A percentile compares a stretch with the other conserved stretches of the same genome.
Conservation (phyloP, 495 filamentous ascomycete species). For the Achaetomiella virescens region DNA sequence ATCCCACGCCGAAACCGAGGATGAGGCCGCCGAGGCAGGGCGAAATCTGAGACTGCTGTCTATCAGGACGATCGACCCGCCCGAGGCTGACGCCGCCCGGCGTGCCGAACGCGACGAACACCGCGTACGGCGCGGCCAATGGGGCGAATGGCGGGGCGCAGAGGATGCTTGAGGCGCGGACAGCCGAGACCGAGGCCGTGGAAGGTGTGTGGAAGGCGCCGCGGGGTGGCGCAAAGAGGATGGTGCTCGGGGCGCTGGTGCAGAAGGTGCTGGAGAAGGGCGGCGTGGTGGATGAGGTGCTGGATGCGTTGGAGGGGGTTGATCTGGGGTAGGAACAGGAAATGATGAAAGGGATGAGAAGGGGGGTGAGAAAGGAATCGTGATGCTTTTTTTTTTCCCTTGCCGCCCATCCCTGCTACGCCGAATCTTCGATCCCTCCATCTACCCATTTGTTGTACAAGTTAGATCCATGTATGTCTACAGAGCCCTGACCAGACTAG, state of each 20-base stretch:
- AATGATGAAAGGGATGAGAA: not conserved
- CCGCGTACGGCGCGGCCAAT: slow-evolving; percentile 48
- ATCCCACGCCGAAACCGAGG: slow-evolving; percentile 5
- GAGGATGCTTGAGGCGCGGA: slow-evolving; percentile 36
- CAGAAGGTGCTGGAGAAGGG: slow-evolving; percentile 59
- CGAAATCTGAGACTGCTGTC: slow-evolving; percentile 46
- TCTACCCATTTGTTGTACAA: not conserved
- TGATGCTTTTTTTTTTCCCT: not conserved
- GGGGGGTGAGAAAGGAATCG: not conserved
- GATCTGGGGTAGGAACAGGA: slow-evolving; percentile 34
- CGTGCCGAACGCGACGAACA: slow-evolving; percentile 62
- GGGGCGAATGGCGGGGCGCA: slow-evolving; percentile 28
- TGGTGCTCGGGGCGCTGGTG: slow-evolving; percentile 59
- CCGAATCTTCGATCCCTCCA: not conserved
- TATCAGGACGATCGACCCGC: slow-evolving; percentile 67
- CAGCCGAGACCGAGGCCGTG: slow-evolving; percentile 50
- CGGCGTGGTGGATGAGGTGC: slow-evolving; percentile 77
- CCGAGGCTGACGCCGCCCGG: slow-evolving; percentile 52
- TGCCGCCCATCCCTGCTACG: not conserved
- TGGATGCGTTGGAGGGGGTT: slow-evolving; percentile 66
- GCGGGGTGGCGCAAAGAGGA: slow-evolving; percentile 66
- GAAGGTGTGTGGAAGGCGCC: slow-evolving; percentile 75
- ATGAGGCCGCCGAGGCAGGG: slow-evolving; percentile 4
- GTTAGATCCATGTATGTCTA: not conserved
- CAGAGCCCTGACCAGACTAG: not conserved